Base-by-base conservation (phyloP, 768 basidiomycete genomes). In the Tulasnella sp. region DNA sequence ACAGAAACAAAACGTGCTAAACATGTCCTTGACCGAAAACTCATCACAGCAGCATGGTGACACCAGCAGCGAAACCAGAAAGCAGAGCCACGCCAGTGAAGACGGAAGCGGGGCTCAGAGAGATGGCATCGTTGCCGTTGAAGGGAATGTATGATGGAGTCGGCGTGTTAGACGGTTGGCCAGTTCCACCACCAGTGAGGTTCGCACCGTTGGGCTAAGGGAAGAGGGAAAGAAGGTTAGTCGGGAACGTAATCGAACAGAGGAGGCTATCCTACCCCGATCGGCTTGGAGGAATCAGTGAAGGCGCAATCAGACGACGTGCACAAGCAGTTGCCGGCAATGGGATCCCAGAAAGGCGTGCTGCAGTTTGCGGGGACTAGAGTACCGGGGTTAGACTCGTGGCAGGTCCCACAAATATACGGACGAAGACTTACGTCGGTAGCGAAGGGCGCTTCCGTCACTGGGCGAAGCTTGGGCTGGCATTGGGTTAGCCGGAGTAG, bases 341-440 rank as follows among this genome's bases (percentile, higher is more conserved):
- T 88, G 1, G 94, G 94, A 85, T 95, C 93, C 93, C 93, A 94
- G 88, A 93, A 95, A 3, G 92, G 88, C 14, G 93, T 94, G 5
- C 92, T 92, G 85, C 93, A 94, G 86, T 93, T 93, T 31, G 88
- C 80, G 34, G 93, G 90, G 3, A 94, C 92, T 93, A 81, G 14
- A 37, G 64, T n/a, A 28, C 31, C 60, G 1, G 3, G 3, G 60
- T 75, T 48, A 46, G 24, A 54, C 48, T 64, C 69, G 77, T 44
- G 48, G 41, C 42, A 22, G 41, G 50, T 6, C 3, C 5, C 2
- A 14, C 1, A 46, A 6, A 64, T 41, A 79, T 31, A 40, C 2
- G 40, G 12, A 28, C 24, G 75, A 28, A 14, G 77, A 86, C 90
- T 84, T 83, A 93, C 93, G 84, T 84, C 93, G 87, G 85, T 86